Evolutionary conservation across 2,329 filamentous ascomycete genomes (phyloP).

Genomic region (Aspergillus sp.): DNA sequence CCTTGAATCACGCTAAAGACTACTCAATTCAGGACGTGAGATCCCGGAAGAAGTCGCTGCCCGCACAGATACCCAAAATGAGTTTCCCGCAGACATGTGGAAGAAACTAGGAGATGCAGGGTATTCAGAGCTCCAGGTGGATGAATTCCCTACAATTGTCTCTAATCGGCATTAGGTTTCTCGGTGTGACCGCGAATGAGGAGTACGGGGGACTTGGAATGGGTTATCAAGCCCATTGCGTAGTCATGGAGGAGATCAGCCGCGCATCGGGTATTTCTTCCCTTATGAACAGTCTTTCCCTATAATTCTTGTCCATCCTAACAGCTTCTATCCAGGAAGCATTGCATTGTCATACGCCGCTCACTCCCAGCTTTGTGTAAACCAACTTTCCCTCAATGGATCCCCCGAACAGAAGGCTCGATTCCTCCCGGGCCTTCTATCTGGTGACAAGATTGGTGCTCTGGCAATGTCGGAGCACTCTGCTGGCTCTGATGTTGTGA

Average conservation of each 20-base stretch:
- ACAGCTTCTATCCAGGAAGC: constrained; percentile 29
- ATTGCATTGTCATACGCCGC: constrained; percentile 85
- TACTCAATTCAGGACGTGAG: constrained; percentile 61
- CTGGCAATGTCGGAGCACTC: constrained; percentile 94
- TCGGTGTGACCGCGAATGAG: constrained; percentile 92
- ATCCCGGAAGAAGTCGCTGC: constrained; percentile 81
- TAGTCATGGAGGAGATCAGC: constrained; percentile 93
- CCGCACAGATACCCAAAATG: constrained; percentile 79
- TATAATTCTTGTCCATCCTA: too few species aligned
- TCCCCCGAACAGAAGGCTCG: constrained; percentile 72
- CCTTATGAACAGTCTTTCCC: background rate
- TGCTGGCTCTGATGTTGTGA: constrained; percentile 88
- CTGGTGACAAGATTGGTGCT: constrained; percentile 78
- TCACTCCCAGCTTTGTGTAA: constrained; percentile 93
- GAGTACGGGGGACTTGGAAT: constrained; percentile 84
- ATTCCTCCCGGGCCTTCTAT: constrained; percentile 77
- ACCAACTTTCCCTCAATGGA: constrained; percentile 91
- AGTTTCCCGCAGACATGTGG: constrained; percentile 91
- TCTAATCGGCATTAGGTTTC: constrained; percentile 54
- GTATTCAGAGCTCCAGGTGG: constrained; percentile 22
- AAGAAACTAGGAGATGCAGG: constrained; percentile 85
- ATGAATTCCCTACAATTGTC: background rate
- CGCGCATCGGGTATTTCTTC: constrained; percentile 66
- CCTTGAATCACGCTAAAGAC: background rate
- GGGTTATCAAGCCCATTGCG: constrained; percentile 95